These are phyloP conservation scores for Akanthomyces uredinophilus DNA, from an alignment of 2,329 filamentous ascomycete genomes.

Conservation along the genomic window DNA sequence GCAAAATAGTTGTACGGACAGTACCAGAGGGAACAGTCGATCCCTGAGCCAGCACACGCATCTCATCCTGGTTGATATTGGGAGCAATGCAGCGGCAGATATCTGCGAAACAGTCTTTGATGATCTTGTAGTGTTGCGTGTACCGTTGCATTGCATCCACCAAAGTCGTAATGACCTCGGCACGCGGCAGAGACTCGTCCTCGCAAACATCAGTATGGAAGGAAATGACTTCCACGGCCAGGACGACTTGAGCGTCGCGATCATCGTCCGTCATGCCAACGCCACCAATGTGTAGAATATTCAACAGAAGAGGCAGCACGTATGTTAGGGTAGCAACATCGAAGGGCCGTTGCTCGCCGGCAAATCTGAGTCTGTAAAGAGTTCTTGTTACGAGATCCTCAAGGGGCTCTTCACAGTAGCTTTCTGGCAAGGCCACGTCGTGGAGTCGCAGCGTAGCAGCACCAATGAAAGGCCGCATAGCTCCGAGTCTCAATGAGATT, in stretches of 20 bases:
- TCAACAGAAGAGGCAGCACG: constrained; percentile 73
- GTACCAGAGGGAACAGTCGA: constrained; percentile 72
- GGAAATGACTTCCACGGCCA: constrained; percentile 81
- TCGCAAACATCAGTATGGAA: constrained; percentile 80
- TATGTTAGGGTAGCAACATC: constrained; percentile 86
- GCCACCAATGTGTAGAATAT: constrained; percentile 74
- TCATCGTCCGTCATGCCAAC: constrained; percentile 70
- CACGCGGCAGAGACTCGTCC: constrained; percentile 70
- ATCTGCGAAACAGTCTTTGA: constrained; percentile 89
- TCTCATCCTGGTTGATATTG: constrained; percentile 70
- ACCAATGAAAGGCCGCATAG: constrained; percentile 76
- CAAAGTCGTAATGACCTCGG: constrained; percentile 65
- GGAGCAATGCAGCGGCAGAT: constrained; percentile 78
- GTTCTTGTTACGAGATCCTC: constrained; percentile 82
- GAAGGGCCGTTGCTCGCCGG: constrained; percentile 89
- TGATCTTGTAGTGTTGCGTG: constrained; percentile 87
- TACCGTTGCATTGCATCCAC: constrained; percentile 83
- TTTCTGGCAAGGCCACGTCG: constrained; percentile 66
- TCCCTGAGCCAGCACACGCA: constrained; percentile 70
- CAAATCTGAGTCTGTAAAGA: constrained; percentile 82
- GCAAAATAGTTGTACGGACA: constrained; percentile 78
- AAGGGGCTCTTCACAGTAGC: constrained; percentile 73
- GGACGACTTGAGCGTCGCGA: constrained; percentile 80
- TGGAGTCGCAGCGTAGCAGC: constrained; percentile 79
- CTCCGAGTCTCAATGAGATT: constrained; percentile 67